phyloP scores from a whole-genome alignment of 192 early-diverging fungal species.

The Phycomyces blakesleeanus region DNA sequence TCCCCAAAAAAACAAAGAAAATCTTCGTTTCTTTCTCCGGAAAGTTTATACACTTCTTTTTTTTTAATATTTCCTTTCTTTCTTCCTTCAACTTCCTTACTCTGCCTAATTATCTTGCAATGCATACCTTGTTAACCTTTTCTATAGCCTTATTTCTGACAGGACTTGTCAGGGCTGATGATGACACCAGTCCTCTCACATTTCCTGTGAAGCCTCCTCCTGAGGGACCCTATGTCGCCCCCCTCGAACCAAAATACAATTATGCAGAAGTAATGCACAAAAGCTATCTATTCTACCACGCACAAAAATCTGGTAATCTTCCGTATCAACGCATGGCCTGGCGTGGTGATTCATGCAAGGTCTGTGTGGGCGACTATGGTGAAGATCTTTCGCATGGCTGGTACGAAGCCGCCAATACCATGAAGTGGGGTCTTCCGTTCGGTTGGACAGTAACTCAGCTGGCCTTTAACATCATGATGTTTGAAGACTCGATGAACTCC shows the following conservation, averaged over 20 bases:
- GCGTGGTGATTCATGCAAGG: conserved; percentile 48
- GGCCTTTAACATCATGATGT: conserved; percentile 46
- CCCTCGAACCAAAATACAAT: conserved; percentile 42
- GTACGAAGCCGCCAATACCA: conserved; percentile 59
- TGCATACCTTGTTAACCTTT: conserved; percentile 1
- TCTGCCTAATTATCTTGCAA: neutral
- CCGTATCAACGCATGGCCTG: conserved; percentile 52
- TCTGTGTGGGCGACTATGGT: conserved; percentile 46
- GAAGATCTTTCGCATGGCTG: conserved; percentile 51
- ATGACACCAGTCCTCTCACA: conserved; percentile 21
- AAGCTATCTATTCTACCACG: conserved; percentile 48
- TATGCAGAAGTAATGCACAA: conserved; percentile 52
- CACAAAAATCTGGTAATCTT: conserved; percentile 46
- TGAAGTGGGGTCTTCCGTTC: conserved; percentile 55
- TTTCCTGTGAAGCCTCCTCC: conserved; percentile 35
- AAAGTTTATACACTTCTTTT: neutral
- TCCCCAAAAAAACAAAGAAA: too few species aligned
- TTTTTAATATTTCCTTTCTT: neutral
- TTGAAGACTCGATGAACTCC: conserved; percentile 39
- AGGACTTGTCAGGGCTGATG: neutral
- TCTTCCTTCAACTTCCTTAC: neutral
- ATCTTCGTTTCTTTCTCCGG: too few species aligned
- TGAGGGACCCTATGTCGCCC: conserved; percentile 36
- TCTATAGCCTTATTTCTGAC: neutral
- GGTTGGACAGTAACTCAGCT: conserved; percentile 44